Percentiles rank a stretch among this genome's conserved stretches.
phyloP scores from a whole-genome alignment of 1,284 basidiomycete species.

The Malassezia nana region DNA sequence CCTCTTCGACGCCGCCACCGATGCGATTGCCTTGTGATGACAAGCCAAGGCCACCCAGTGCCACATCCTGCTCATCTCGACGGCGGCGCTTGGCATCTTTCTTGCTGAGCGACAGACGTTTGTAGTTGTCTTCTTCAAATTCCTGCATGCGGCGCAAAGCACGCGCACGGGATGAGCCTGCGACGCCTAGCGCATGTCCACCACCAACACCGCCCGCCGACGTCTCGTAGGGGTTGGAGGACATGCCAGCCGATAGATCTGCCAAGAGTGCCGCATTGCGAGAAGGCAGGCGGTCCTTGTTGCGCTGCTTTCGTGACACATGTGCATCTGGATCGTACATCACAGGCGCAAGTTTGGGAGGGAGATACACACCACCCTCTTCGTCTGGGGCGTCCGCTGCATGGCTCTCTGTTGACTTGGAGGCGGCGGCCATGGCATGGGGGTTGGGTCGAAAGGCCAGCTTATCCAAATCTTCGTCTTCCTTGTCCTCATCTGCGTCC shows the following conservation, averaged over 20 bases:
- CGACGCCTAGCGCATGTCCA: conserved; percentile 22
- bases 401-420: not conserved
- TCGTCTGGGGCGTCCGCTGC: not conserved
- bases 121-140: conserved; percentile 95
- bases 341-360: conserved; percentile 81
- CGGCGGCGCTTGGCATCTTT: conserved; percentile 67
- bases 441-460: conserved; percentile 85
- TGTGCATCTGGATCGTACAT: conserved; percentile 65
- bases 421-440: conserved; percentile 17
- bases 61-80: conserved; percentile 81
- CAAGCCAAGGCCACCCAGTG: conserved; percentile 58
- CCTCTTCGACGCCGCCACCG: conserved; percentile 44
- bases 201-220: conserved; percentile 39
- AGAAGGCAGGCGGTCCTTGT: conserved; percentile 17
- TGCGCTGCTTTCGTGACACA: conserved; percentile 47
- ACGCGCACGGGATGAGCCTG: conserved; percentile 57
- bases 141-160: conserved; percentile 72
- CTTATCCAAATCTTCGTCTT: conserved; percentile 56
- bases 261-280: conserved; percentile 37
- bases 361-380: conserved; percentile 63
- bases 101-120: conserved; percentile 81
- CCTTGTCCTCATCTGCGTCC: conserved; percentile 49
- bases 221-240: conserved; percentile 41
- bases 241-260: conserved; percentile 39
- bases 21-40: conserved; percentile 26